Percentiles rank a stretch among this genome's conserved stretches.
Evolutionary conservation across 1,284 basidiomycete species (phyloP).

Genomic region (Veloporphyrellus conicus): DNA sequence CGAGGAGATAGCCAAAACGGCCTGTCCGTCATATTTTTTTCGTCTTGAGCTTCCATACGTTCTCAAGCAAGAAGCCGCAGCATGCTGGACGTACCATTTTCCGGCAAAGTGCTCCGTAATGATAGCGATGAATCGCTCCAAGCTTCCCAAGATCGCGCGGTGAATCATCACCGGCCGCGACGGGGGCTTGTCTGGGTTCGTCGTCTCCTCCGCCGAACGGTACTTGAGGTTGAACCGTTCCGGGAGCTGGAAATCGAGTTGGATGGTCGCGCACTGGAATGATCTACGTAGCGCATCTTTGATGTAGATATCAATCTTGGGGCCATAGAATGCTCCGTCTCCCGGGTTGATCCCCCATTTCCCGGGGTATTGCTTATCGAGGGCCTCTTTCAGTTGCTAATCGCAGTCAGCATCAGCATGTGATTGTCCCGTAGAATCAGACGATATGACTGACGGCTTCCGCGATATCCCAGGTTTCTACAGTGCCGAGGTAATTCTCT

Average conservation of each 20-base stretch:
- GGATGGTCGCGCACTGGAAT: constrained; percentile 98
- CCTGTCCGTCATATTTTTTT: constrained; percentile 38
- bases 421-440: background rate
- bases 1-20: constrained; percentile 98
- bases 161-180: constrained; percentile 96
- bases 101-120: constrained; percentile 97
- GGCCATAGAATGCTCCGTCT: constrained; percentile 96
- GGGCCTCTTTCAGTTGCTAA: constrained; percentile 79
- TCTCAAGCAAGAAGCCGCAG: background rate
- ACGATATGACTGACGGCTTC: constrained; percentile 56
- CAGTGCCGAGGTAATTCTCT: constrained; percentile 87
- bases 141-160: constrained; percentile 90
- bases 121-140: constrained; percentile 97
- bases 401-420: constrained; percentile 6
- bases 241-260: constrained; percentile 99
- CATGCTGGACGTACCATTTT: constrained; percentile 68
- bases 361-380: constrained; percentile 85
- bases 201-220: constrained; percentile 62
- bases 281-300: constrained; percentile 88
- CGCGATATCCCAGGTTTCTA: constrained; percentile 88
- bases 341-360: constrained; percentile 94
- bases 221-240: constrained; percentile 95
- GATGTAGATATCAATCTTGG: constrained; percentile 98
- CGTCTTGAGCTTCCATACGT: background rate
- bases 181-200: constrained; percentile 54